Conservation (phyloP, 441 rosid species). For the Brassica hybrid region DNA sequence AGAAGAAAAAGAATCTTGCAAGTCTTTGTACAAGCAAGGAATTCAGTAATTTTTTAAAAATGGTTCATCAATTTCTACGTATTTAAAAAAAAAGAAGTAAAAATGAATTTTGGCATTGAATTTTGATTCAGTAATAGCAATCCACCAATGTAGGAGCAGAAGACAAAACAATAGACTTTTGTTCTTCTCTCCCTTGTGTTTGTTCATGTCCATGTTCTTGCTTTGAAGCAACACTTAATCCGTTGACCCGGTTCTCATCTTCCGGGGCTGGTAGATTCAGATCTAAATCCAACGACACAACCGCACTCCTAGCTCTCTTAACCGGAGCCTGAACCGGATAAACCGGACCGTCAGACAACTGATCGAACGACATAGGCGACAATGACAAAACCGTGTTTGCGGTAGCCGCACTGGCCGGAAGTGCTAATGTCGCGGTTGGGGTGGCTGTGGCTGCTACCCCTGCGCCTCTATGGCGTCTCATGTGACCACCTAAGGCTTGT, state of each 20-base stretch:
- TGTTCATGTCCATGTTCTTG: conserved; percentile 51
- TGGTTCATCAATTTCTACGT: conserved; percentile 24
- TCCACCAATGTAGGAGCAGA: conserved; percentile 81
- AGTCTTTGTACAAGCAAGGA: conserved; percentile 39
- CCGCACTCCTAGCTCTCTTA: conserved; percentile 52
- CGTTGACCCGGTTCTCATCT: conserved; percentile 59
- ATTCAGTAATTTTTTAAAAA: conserved; percentile 23
- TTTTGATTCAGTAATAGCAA: conserved; percentile 76
- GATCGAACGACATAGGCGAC: conserved; percentile 49
- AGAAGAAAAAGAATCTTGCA: conserved; percentile 28
- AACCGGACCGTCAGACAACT: conserved; percentile 35
- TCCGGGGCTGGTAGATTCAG: conserved; percentile 95
- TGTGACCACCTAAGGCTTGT: no score
- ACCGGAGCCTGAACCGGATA: conserved; percentile 29
- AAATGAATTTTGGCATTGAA: conserved; percentile 11
- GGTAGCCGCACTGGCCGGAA: conserved; percentile 23
- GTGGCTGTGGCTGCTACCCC: conserved; percentile 37
- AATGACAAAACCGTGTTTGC: conserved; percentile 54
- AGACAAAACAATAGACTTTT: conserved; percentile 59
- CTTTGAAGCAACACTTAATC: conserved; percentile 61
- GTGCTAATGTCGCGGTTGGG: conserved; percentile 24
- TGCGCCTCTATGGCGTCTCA: no score
- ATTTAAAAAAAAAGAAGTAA: not conserved
- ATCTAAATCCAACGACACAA: conserved; percentile 80
- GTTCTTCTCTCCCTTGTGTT: conserved; percentile 39